Base-by-base conservation (phyloP, 441 rosid species). In the Melastoma candidum region DNA sequence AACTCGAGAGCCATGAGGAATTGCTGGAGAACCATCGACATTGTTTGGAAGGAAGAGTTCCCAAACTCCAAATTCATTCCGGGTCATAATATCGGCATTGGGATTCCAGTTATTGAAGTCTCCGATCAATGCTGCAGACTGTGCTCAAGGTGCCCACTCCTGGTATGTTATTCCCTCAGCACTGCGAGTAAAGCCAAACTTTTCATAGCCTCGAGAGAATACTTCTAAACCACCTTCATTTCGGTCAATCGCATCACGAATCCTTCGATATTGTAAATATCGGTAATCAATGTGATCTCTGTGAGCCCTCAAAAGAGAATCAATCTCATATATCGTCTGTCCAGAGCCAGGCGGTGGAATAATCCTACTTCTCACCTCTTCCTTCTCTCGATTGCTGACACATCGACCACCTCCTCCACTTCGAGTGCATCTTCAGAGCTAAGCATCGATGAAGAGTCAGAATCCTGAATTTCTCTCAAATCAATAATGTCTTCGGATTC, bases 141-240 rank as follows among this genome's bases (percentile, higher is more conserved):
- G 86, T 39, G 98, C 98, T 81, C 95, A 97, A 0, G 98, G 98
- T 55, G 98, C 97, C 98, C 98, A 93, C 73, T 93, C 98, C 60
- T 95, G 71, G 66, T 88, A 93, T 54, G 92, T 88, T 71, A 86
- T 74, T 57, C 98, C 98, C 54, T 82, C 75, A 66, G 68, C 82
- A 68, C 98, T 88, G 77, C 79, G 71, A 26, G 70, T 70, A 70
- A 93, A 93, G 72, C 99, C 99, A 67, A 93, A 70, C 69, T 81
- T 80, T 75, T 89, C 89, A 57, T 93, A 89, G 59, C 97, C 97
- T 46, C 90, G 94, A 75, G 99, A 89, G 72, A 93, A 89, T 22
- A 64, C 82, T 69, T 84, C 99, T 68, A 93, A 58, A 63, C 97
- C 96, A 66, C 95, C 97, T 73, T 93, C 99, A 68, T 66, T 61